phyloP scores from a whole-genome alignment of 1,284 basidiomycete genomes.

The Puccinia triticina region DNA sequence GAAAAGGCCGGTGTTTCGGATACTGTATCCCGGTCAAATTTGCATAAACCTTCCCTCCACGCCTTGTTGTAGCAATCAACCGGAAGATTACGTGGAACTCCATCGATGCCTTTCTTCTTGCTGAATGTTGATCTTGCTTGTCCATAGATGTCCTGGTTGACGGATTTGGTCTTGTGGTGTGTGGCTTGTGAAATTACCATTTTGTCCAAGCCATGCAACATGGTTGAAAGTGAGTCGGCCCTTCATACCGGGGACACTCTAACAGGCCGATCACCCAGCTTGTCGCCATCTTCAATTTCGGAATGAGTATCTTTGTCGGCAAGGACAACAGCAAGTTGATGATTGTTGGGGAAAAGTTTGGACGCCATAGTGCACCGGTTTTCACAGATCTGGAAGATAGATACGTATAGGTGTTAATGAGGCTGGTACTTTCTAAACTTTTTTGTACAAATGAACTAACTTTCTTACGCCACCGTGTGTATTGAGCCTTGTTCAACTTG shows the following conservation, averaged over 20 bases:
- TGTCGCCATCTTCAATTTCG: not conserved
- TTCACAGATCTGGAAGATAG: not conserved
- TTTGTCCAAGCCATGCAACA: not conserved
- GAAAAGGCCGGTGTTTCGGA: not conserved
- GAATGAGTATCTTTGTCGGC: not conserved
- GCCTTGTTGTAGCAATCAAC: not conserved
- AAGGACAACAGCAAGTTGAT: not conserved
- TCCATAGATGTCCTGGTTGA: not conserved
- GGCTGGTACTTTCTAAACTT: not conserved
- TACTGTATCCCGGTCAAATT: constrained; percentile 10
- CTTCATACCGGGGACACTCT: not conserved
- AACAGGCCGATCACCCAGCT: not conserved
- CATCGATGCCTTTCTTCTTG: not conserved
- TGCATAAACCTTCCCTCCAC: not conserved
- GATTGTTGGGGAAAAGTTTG: not conserved
- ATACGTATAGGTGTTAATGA: not conserved
- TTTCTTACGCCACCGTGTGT: constrained; percentile 7
- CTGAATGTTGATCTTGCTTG: not conserved
- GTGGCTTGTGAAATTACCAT: not conserved
- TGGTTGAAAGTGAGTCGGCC: not conserved
- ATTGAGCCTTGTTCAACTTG: not conserved
- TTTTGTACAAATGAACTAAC: not conserved
- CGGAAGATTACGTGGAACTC: constrained; percentile 3
- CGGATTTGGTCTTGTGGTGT: not conserved
- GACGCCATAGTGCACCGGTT: not conserved